A percentile compares a stretch with the other conserved stretches of the same genome.
Evolutionary conservation across 352 stramenopile genomes (phyloP).

Genomic region (Blastocystis sp.): DNA sequence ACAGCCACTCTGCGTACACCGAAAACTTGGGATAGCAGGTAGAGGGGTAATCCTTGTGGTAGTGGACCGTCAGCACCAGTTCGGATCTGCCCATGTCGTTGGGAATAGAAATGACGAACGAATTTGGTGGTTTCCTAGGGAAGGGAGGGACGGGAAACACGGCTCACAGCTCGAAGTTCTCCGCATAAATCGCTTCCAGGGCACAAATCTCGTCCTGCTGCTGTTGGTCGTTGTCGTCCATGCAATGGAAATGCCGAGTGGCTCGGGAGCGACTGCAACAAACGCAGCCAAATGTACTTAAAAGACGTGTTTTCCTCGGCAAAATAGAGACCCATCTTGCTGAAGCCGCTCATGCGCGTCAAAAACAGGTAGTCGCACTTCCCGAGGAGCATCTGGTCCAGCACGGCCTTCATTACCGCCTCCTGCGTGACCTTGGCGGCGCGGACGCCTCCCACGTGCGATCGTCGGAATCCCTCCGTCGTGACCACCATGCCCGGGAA

Average conservation of each 20-base stretch:
- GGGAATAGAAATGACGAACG: conserved; percentile 45
- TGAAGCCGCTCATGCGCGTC: conserved; percentile 40
- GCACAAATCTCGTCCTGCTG: conserved; percentile 60
- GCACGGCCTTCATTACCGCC: conserved; percentile 25
- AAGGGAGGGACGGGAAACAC: neutral
- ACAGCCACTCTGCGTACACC: conserved; percentile 64
- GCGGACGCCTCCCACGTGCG: conserved; percentile 41
- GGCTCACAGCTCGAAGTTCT: conserved; percentile 9
- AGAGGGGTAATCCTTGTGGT: conserved; percentile 54
- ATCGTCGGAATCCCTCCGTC: conserved; percentile 12
- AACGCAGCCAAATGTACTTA: conserved; percentile 23
- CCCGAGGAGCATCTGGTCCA: conserved; percentile 53
- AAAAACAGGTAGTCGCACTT: conserved; percentile 63
- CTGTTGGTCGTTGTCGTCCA: conserved; percentile 63
- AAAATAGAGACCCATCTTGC: conserved; percentile 64
- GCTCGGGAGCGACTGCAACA: neutral
- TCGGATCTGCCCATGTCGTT: conserved; percentile 58
- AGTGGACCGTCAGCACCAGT: conserved; percentile 50
- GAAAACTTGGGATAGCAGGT: conserved; percentile 31
- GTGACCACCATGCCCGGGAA: conserved; percentile 56
- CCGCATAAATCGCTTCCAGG: conserved; percentile 60
- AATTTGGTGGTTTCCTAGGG: conserved; percentile 45
- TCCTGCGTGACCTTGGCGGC: neutral
- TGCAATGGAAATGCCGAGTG: neutral
- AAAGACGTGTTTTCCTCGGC: conserved; percentile 50